These are phyloP conservation scores for Backusella westeae DNA, from an alignment of 192 early-diverging fungal species.

Conservation along the genomic window DNA sequence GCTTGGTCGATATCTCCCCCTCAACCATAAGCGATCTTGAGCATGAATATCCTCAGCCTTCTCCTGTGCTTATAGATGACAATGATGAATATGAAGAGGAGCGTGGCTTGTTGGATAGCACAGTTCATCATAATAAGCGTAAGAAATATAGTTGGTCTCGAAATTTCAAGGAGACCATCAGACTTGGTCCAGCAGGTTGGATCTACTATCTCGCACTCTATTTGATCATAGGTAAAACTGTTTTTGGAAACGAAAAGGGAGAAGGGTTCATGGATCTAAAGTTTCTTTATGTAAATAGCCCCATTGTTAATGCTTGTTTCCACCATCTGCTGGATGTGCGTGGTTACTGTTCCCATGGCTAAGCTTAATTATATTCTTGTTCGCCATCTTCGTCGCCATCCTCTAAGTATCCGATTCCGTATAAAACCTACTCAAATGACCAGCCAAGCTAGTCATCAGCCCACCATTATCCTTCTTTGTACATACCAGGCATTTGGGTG, in stretches of 20 bases:
- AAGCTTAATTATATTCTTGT: constrained; percentile 83
- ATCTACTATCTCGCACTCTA: constrained; percentile 52
- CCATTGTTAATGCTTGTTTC: constrained; percentile 80
- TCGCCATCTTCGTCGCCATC: constrained; percentile 76
- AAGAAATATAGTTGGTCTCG: constrained; percentile 8
- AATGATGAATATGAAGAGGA: constrained; percentile 6
- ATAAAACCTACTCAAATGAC: constrained; percentile 39
- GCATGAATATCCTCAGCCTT: background rate
- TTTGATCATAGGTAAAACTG: constrained; percentile 43
- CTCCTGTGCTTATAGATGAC: constrained; percentile 7
- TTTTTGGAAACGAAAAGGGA: background rate
- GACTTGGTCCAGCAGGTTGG: constrained; percentile 44
- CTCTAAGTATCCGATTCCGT: constrained; percentile 72
- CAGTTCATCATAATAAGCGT: constrained; percentile 2
- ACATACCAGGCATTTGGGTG: constrained; percentile 85
- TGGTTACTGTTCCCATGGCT: constrained; percentile 93
- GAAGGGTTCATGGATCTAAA: constrained; percentile 7
- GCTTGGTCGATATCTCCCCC: constrained; percentile 37
- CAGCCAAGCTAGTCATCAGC: constrained; percentile 21
- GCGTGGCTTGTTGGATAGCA: background rate
- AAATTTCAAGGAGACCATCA: constrained; percentile 6
- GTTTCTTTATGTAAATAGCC: constrained; percentile 37
- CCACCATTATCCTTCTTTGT: constrained; percentile 76
- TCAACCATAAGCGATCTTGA: constrained; percentile 6
- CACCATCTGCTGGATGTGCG: constrained; percentile 81